Evolutionary conservation across 768 basidiomycete genomes (phyloP), one percentile per base, ranked within the genome.

Genomic region (Epithele typhae): DNA sequence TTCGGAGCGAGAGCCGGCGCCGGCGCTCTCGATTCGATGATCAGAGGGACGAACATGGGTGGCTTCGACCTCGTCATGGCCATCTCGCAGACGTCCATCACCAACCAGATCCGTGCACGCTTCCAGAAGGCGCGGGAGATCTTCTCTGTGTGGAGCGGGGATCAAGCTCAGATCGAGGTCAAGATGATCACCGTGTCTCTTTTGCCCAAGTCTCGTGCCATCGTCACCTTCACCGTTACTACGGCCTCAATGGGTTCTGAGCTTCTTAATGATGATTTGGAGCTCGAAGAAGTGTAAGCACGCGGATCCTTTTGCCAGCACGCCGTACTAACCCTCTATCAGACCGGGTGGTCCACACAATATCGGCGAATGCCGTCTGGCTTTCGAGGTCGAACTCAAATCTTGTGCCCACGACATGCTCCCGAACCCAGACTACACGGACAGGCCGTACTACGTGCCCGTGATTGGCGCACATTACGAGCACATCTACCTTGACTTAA

Each of bases 351-450:
- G 27, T 7, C 27, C 8, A 30, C 8, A 7, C 8, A 30, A 54
- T 19, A 58, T 65, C 52, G 51, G 49, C 4, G 48, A 57, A 18
- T 62, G 61, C 57, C 46, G 55, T 5, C 49, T 64, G 15, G 61
- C 62, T 5, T 65, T 64, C 53, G 62, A 62, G 42, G 61, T 65
- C 24, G 52, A 52, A 14, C 30, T 65, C 12, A 60, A 59, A 52
- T 48, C 55, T 34, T 45, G 52, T 35, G 48, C 50, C 1, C 49
- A 55, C 35, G 36, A 43, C 17, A 52, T 58, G 33, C 51, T 60
- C 4, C 25, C 52, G 15, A 36, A 36, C 18, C 7, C 35, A 1
- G 46, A 48, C 22, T 57, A 50, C 45, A 46, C 41, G 25, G 52
- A 50, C 14, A 45, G 45, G 5, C 32, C 42, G n/a, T 59, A 46